Evolutionary conservation across 164 flowering plant species (phyloP).

Genomic region (Vitis rotundifolia): DNA sequence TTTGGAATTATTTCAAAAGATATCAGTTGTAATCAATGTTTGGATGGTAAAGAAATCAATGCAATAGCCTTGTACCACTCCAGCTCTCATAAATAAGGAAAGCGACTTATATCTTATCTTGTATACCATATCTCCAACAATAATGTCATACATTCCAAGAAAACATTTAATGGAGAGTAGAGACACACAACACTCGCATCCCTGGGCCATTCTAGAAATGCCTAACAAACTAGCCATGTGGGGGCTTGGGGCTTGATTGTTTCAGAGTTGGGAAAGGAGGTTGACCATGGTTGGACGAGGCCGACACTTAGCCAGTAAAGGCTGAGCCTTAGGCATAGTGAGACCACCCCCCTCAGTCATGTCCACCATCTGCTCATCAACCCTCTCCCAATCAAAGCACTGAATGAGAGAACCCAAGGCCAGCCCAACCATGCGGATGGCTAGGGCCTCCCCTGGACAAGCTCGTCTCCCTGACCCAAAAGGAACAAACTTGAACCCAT

Average conservation of each 20-base stretch:
- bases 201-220: too few species aligned
- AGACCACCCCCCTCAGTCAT: constrained; percentile 40
- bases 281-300: constrained; percentile 27
- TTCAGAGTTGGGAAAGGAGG: constrained; percentile 28
- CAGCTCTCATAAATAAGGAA: too few species aligned
- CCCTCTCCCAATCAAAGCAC: constrained; percentile 57
- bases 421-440: constrained; percentile 28
- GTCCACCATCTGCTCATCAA: constrained; percentile 37
- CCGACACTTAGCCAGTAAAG: constrained; percentile 27
- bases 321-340: constrained; percentile 32
- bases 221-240: too few species aligned
- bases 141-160: too few species aligned
- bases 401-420: constrained; percentile 39
- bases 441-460: constrained; percentile 50
- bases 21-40: too few species aligned
- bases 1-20: too few species aligned
- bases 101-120: too few species aligned
- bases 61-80: too few species aligned
- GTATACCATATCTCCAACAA: too few species aligned
- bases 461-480: constrained; percentile 49
- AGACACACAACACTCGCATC: too few species aligned
- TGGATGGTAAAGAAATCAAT: too few species aligned
- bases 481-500: constrained; percentile 39
- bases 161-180: too few species aligned
- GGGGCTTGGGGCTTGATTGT: neutral